Conservation (phyloP, 306 rosid species). For the Alnus rubra region DNA sequence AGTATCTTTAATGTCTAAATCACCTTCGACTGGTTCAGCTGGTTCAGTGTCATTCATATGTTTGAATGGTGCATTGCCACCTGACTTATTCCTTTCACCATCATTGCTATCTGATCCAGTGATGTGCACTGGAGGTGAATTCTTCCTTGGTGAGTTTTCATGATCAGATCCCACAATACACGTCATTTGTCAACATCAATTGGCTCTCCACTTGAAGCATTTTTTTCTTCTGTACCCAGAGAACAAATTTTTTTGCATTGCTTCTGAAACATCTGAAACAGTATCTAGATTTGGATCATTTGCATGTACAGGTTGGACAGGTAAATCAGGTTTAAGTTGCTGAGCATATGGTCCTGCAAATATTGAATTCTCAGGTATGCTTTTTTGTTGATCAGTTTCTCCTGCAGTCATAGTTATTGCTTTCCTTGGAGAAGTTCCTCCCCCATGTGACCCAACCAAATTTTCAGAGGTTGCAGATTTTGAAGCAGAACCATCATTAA, state of each 20-base stretch:
- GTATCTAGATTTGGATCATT: constrained; percentile 36
- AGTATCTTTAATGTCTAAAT: constrained; percentile 41
- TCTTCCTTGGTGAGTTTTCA: constrained; percentile 34
- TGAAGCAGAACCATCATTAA: constrained; percentile 37
- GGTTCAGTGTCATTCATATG: constrained; percentile 33
- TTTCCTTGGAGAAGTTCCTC: constrained; percentile 31
- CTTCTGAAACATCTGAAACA: constrained; percentile 35
- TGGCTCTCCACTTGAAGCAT: constrained; percentile 34
- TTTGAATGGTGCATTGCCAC: constrained; percentile 27
- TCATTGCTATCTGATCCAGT: constrained; percentile 34
- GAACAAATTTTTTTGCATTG: constrained; percentile 32
- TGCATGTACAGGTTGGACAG: constrained; percentile 28
- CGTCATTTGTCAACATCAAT: constrained; percentile 34
- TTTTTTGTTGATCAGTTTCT: constrained; percentile 39
- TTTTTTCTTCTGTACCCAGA: constrained; percentile 26
- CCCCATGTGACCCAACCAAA: constrained; percentile 27
- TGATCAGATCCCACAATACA: constrained; percentile 28
- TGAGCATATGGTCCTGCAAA: constrained; percentile 37
- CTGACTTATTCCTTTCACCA: constrained; percentile 42
- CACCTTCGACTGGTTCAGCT: constrained; percentile 36
- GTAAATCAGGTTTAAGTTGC: constrained; percentile 25
- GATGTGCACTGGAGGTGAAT: constrained; percentile 35
- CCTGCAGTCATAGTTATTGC: constrained; percentile 25
- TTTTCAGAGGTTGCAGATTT: constrained; percentile 33
- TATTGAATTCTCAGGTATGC: constrained; percentile 31